Base-by-base conservation (phyloP, 495 filamentous ascomycete genomes). In the Sabuloglossum arenarium region DNA sequence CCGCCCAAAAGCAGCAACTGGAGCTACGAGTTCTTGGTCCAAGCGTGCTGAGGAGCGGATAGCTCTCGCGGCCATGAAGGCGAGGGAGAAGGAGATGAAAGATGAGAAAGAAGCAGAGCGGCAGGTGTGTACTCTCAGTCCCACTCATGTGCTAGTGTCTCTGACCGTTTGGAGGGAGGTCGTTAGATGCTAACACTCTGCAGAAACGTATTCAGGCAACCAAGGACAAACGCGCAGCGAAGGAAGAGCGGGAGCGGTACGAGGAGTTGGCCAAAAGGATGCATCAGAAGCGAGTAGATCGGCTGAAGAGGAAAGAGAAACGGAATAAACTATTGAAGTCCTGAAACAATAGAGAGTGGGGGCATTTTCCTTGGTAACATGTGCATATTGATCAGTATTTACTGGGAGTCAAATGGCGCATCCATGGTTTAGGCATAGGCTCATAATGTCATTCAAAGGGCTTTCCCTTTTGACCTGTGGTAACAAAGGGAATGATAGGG, bases 221-320 rank as follows among this genome's bases (percentile, higher is more conserved):
- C 61, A 89, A 83, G 63, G 86, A 91, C 56, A 85, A 80, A 66
- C 75, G 86, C 46, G 84, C 79, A 24, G 80, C 78, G 6, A 95
- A 94, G 75, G 88, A 84, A 63, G 91, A 98, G 73, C 91, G 88
- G 70, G 87, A 84, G 59, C 77, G 93, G 39, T 97, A 86, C 66
- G 87, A 88, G 70, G 88, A 87, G 73, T 79, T 98, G 80, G 91
- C 86, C 29, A 85, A 90, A 69, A 96, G 88, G 72, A 97, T 98
- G 91, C 91, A 97, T 67, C 79, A 73, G 66, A 96, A 95, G 75
- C 74, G 88, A 60, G 82, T 98, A 25, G 91, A 98, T 70, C 77
- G 91, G 59, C 63, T 94, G 67, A 94, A 85, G 80, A 76, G 88
- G 65, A 80, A 86, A 66, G 91, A 97, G 75, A 97, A 96, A 79